A percentile compares a stretch with the other conserved stretches of the same genome.
phyloP scores from a whole-genome alignment of 371 early-diverging fungal species.

The Capniomyces stellatus region DNA sequence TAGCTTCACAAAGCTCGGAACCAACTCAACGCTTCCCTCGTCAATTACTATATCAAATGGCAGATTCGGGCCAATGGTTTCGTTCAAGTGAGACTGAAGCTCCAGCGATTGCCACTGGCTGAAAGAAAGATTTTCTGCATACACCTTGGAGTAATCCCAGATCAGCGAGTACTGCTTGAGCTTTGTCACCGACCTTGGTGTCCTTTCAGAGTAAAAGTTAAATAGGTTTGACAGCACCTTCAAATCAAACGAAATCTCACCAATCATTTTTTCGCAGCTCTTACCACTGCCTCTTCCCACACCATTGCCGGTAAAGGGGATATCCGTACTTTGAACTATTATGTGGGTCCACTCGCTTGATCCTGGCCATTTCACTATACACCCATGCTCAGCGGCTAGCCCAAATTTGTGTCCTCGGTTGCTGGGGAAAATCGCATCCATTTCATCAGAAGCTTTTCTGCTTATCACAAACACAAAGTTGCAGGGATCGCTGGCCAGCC shows the following conservation, averaged over 20 bases:
- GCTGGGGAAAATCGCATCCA: too few species aligned
- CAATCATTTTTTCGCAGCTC: conserved; percentile 48
- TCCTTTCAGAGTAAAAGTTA: conserved; percentile 75
- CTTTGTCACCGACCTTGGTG: conserved; percentile 34
- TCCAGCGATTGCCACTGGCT: conserved; percentile 76
- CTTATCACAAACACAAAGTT: conserved; percentile 5
- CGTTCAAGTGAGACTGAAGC: conserved; percentile 77
- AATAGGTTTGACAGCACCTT: conserved; percentile 70
- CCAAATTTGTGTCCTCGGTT: too few species aligned
- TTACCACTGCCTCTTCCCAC: conserved; percentile 26
- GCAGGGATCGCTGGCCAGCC: not conserved
- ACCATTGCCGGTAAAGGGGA: conserved; percentile 30
- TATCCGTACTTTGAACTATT: too few species aligned
- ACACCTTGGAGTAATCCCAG: conserved; percentile 81
- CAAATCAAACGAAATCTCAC: conserved; percentile 71
- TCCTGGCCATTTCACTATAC: too few species aligned
- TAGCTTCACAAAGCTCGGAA: too few species aligned
- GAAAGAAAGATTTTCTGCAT: conserved; percentile 65
- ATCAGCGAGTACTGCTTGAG: not conserved
- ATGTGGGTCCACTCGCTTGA: too few species aligned
- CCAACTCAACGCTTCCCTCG: too few species aligned
- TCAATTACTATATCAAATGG: too few species aligned
- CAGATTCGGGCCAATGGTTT: conserved; percentile 52
- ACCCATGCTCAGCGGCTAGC: too few species aligned
- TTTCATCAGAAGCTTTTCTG: conserved; percentile 27